Evolutionary conservation across 306 rosid species (phyloP), one percentile per base, ranked within the genome.

Genomic region (Cercis canadensis): DNA sequence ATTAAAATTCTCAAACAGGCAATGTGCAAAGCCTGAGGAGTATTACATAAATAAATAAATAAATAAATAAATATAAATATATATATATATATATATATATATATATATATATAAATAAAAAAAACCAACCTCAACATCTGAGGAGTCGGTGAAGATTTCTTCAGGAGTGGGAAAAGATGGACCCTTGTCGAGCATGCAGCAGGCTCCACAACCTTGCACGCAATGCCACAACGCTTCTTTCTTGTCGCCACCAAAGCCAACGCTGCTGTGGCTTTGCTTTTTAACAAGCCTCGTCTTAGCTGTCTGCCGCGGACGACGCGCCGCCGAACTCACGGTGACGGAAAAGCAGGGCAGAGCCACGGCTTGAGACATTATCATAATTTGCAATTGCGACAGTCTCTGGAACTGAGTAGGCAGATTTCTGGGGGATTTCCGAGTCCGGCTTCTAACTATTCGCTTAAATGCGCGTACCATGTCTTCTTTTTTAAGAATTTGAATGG

Each of bases 151-250:
- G 80, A 94, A 87, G 64, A 87, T 84, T 81, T 94, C 97, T 80
- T 87, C 92, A 0, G 95, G 96, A 5, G 96, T 75, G 64, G 88
- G 69, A 56, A 88, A 90, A 77, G 92, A 88, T 7, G 94, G 89
- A 16, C 91, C 97, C 46, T 85, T 90, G 37, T 82, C 78, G 18
- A 94, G 92, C 77, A 87, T 90, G 75, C 98, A 90, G 78, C 97
- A 94, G 40, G 97, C 97, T 0, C 98, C 98, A 47, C 98, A 94
- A 13, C 90, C 84, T 75, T 90, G 92, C 11, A 87, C 90, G 80
- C 98, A 94, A 15, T 69, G 84, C 97, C 97, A 94, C 5, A 63
- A 13, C 3, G 59, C 53, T 15, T 87, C 89, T 70, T 85, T 87
- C 74, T 66, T 84, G 44, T 54, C 5, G 44, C 81, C 52, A 5